Evolutionary conservation across 2,329 filamentous ascomycete genomes (phyloP).

Genomic region (Berkeleyomyces rouxiae): DNA sequence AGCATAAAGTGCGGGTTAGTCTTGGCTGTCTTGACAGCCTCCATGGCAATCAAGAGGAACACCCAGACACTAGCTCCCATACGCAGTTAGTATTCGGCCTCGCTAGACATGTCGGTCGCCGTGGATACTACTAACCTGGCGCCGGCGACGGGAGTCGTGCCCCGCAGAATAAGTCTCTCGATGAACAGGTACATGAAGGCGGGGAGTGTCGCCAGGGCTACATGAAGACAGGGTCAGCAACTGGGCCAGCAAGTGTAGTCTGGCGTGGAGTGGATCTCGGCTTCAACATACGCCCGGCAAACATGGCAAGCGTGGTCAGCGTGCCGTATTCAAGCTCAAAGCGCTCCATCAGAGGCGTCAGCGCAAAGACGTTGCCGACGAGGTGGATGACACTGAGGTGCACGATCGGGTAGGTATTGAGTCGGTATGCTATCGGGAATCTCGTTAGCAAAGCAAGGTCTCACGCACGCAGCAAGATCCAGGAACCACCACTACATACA

Average conservation of each 20-base stretch:
- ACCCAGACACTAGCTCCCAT: slow-evolving; percentile 58
- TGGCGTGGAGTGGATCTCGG: neutral
- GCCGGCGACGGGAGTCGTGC: slow-evolving; percentile 62
- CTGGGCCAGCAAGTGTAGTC: neutral
- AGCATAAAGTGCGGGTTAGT: slow-evolving; percentile 62
- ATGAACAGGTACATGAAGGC: slow-evolving; percentile 65
- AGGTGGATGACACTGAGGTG: slow-evolving; percentile 70
- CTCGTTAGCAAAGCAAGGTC: neutral
- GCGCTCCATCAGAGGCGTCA: slow-evolving; percentile 78
- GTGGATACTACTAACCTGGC: slow-evolving; percentile 45
- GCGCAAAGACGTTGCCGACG: slow-evolving; percentile 59
- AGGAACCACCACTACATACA: neutral
- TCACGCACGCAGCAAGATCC: neutral
- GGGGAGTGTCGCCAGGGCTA: slow-evolving; percentile 66
- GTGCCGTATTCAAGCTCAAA: slow-evolving; percentile 92
- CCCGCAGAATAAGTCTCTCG: slow-evolving; percentile 54
- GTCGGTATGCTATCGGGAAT: slow-evolving; percentile 54
- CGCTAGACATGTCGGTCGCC: too few relatives aligned
- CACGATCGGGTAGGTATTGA: slow-evolving; percentile 83
- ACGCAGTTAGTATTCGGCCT: neutral
- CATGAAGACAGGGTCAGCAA: slow-evolving; percentile 6
- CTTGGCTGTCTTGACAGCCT: slow-evolving; percentile 72
- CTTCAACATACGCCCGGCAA: slow-evolving; percentile 62
- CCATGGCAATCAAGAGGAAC: slow-evolving; percentile 69
- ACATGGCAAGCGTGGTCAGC: slow-evolving; percentile 68